These are phyloP conservation scores for Clarkia xantiana DNA, from an alignment of 345 rosid genomes.

Conservation along the genomic window DNA sequence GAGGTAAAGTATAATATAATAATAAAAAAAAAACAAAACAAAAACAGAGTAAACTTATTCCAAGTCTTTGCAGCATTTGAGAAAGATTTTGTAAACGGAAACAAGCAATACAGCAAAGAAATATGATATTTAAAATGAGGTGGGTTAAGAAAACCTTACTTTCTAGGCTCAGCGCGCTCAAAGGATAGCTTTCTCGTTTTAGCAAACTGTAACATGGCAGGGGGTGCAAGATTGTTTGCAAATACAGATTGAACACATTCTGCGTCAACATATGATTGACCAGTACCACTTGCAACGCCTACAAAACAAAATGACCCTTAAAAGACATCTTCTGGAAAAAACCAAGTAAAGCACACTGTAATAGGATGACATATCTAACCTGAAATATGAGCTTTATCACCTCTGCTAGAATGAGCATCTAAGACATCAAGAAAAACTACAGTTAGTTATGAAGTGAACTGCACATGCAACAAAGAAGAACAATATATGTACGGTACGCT, in stretches of 20 bases:
- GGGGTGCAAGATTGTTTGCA: conserved; percentile 44
- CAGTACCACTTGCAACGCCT: conserved; percentile 33
- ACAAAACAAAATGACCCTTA: conserved; percentile 27
- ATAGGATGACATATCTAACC: conserved; percentile 18
- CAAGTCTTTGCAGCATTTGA: too few relatives aligned
- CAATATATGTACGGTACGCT: too few relatives aligned
- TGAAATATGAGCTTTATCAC: conserved; percentile 23
- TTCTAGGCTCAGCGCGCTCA: conserved; percentile 75
- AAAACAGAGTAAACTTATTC: too few relatives aligned
- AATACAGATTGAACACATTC: conserved; percentile 52
- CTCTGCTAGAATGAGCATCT: conserved; percentile 27
- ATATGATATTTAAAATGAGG: too few relatives aligned
- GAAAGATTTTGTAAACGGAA: too few relatives aligned
- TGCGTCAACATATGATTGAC: conserved; percentile 46
- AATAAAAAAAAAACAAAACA: too few relatives aligned
- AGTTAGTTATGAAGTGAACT: background rate
- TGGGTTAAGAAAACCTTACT: conserved; percentile 36
- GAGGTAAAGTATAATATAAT: too few relatives aligned
- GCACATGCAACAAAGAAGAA: too few relatives aligned
- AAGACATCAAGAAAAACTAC: conserved; percentile 1
- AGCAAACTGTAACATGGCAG: conserved; percentile 77
- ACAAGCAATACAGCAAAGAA: too few relatives aligned
- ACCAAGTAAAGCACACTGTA: background rate
- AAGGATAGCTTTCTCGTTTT: conserved; percentile 83
- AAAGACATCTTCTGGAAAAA: conserved; percentile 13